Evolutionary conservation across 2,329 filamentous ascomycete genomes (phyloP), one percentile per base, ranked within the genome.

Genomic region (Hypoxylon sp.): DNA sequence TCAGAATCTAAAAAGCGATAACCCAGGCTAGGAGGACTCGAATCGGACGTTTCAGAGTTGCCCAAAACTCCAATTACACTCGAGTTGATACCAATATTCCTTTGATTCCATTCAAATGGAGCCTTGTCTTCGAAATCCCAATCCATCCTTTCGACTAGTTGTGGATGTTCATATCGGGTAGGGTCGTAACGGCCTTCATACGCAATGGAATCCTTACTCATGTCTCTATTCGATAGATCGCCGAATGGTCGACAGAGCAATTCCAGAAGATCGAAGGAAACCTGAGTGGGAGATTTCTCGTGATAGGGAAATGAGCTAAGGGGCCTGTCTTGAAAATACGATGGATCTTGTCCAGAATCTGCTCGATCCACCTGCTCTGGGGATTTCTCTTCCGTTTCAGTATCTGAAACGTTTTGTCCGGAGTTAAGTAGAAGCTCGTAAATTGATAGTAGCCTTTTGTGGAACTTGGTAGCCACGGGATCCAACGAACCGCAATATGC

Each of bases 71-170:
- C 17, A 19, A 17, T 50, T 9, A 9, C 13, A 10, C 14, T 19
- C 9, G n/a, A 44, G 4, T 13, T 33, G 17, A 46, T 46, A n/a
- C 35, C 53, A 31, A 46, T 24, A 33, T 31, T 33, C 9, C 14
- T 31, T 19, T 11, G 24, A 13, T 33, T 46, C 53, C 11, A n/a
- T n/a, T 33, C 8, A 26, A 54, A 42, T 3, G 51, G 3, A n/a
- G 48, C 48, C n/a, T 51, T 33, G 14, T n/a, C 31, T 26, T 51
- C 26, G 26, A 51, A 51, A n/a, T 29, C 47, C 47, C 22, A 47
- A 5, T 47, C 44, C 24, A 33, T n/a, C 33, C 51, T 42, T 44
- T 10, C 37, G 11, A 47, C 19, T 19, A 48, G 26, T 13, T 62
- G 42, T 19, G 44, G 42, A 22, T 26, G 26, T 26, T 26, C 26